Evolutionary conservation across 2,329 filamentous ascomycete species (phyloP).

Genomic region (Calonectria pauciramosa): DNA sequence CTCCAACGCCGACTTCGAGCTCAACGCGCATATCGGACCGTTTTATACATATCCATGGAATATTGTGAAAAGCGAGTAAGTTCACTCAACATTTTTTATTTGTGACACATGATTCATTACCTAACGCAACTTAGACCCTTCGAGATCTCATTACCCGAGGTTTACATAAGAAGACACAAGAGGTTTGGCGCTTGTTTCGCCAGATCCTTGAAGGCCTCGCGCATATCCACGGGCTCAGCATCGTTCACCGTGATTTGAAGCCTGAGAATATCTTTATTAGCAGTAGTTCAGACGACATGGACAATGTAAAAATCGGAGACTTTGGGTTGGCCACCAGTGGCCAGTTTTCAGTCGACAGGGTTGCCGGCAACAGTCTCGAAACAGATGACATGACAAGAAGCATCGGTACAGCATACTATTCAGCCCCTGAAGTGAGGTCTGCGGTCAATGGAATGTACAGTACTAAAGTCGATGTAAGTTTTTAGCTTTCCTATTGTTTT

Average conservation of each 20-base stretch:
- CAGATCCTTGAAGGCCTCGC: constrained; percentile 91
- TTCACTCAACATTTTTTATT: constrained; percentile 16
- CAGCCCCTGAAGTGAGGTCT: constrained; percentile 91
- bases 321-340: constrained; percentile 95
- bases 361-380: constrained; percentile 57
- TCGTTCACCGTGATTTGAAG: constrained; percentile 96
- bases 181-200: constrained; percentile 91
- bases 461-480: constrained; percentile 87
- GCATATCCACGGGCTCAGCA: constrained; percentile 90
- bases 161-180: constrained; percentile 79
- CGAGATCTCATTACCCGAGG: constrained; percentile 87
- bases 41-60: constrained; percentile 98
- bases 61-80: constrained; percentile 91
- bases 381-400: constrained; percentile 77
- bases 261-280: constrained; percentile 97
- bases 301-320: constrained; percentile 95
- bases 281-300: constrained; percentile 76
- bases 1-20: constrained; percentile 52
- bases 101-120: background rate
- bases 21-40: constrained; percentile 73
- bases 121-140: constrained; percentile 69
- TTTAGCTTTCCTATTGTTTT: background rate
- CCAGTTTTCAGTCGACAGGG: constrained; percentile 76
- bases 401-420: constrained; percentile 87
- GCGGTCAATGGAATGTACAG: constrained; percentile 83